Conservation (phyloP, 1,284 basidiomycete genomes). For the Flammula alnicola region DNA sequence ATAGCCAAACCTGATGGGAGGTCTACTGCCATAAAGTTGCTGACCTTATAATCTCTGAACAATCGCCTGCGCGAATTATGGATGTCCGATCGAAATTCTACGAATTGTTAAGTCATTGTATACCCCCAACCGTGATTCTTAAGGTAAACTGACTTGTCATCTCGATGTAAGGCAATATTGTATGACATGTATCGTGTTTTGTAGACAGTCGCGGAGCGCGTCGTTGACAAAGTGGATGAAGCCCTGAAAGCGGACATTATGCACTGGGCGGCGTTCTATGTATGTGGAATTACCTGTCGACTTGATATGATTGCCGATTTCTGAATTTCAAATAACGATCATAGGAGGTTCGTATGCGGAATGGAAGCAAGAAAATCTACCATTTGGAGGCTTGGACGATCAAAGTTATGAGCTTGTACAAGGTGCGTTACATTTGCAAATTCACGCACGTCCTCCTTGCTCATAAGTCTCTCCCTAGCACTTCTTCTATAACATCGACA, state of each 20-base stretch:
- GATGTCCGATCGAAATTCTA: constrained; percentile 94
- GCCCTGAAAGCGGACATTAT: constrained; percentile 88
- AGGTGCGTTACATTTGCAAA: constrained; percentile 54
- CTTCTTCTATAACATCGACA: constrained; percentile 64
- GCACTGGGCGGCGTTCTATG: constrained; percentile 97
- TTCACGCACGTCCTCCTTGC: not conserved
- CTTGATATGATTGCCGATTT: not conserved
- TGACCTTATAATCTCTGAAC: constrained; percentile 92
- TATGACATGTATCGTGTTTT: constrained; percentile 7
- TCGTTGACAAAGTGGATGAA: constrained; percentile 90
- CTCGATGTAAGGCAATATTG: not conserved
- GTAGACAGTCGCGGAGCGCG: constrained; percentile 86
- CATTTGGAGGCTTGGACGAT: constrained; percentile 94
- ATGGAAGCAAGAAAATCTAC: constrained; percentile 93
- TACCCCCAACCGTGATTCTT: constrained; percentile 91
- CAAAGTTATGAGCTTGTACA: constrained; percentile 82
- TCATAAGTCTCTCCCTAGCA: constrained; percentile 32
- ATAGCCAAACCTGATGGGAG: constrained; percentile 99
- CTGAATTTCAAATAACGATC: constrained; percentile 2
- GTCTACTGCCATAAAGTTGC: constrained; percentile 95
- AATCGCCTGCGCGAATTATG: constrained; percentile 90
- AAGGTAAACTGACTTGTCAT: constrained; percentile 59
- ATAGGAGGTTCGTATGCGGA: constrained; percentile 89
- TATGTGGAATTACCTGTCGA: constrained; percentile 42
- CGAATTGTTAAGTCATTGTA: constrained; percentile 96